Conservation (phyloP, 2,329 filamentous ascomycete species). For the Fusarium foetens region DNA sequence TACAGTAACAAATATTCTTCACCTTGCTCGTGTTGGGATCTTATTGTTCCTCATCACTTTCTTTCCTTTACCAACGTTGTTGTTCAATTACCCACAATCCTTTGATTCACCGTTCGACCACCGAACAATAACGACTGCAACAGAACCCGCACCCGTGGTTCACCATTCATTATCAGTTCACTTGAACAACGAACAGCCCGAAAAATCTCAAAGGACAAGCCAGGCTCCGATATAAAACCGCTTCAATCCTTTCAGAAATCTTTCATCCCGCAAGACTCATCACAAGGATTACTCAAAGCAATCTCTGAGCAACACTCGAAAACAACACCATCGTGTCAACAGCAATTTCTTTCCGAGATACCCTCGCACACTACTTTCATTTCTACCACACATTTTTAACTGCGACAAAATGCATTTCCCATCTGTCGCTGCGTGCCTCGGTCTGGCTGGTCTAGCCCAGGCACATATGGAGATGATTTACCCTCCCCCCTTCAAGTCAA, state of each 20-base stretch:
- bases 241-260: slow-evolving; percentile 25
- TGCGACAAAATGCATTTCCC: slow-evolving; percentile 53
- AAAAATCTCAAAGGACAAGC: slow-evolving; percentile 9
- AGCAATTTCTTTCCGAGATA: slow-evolving; percentile 24
- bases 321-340: slow-evolving; percentile 8
- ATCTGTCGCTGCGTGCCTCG: slow-evolving; percentile 54
- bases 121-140: slow-evolving; percentile 25
- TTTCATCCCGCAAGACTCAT: slow-evolving; percentile 10
- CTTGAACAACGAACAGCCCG: slow-evolving; percentile 30
- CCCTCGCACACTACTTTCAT: slow-evolving; percentile 15
- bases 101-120: slow-evolving; percentile 26
- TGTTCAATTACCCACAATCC: slow-evolving; percentile 36
- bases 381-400: neutral
- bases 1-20: slow-evolving; percentile 13
- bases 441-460: slow-evolving; percentile 55
- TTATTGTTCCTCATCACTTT: slow-evolving; percentile 31
- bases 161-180: slow-evolving; percentile 33
- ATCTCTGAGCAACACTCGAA: slow-evolving; percentile 18
- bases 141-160: slow-evolving; percentile 21
- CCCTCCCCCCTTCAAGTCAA: slow-evolving; percentile 64
- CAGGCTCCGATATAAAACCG: slow-evolving; percentile 26
- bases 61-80: slow-evolving; percentile 26
- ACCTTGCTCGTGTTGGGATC: slow-evolving; percentile 18
- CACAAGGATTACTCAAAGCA: slow-evolving; percentile 16
- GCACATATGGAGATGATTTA: slow-evolving; percentile 68